Base-by-base conservation (phyloP, 306 rosid genomes). In the Corylus heterophylla region DNA sequence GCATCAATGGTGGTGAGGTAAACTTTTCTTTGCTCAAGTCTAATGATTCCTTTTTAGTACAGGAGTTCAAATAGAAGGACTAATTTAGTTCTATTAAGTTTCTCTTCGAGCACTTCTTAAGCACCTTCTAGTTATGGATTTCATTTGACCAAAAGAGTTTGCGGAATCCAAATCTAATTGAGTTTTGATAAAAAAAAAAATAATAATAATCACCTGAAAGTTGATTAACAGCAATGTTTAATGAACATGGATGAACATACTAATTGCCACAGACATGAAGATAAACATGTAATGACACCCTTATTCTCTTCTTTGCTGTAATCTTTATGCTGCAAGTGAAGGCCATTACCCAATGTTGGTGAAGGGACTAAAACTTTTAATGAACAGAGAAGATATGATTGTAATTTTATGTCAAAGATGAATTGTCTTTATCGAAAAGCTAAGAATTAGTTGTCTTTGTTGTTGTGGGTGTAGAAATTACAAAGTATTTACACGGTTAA, bases 1-100 rank as follows among this genome's bases (percentile, higher is more conserved):
- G 97, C 86, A 89, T 86, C 86, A 87, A 95, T 76, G 98, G 98
- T 83, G 98, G 98, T 58, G 98, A 92, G 98, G 98, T 95, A 87
- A 74, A 11, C 54, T 77, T 75, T 49, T 72, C 29, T 71, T 67
- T 69, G 66, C 80, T 74, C 51, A 37, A 58, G 62, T 74, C 64
- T 55, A 31, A 45, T 59, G 62, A 66, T 71, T 75, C 70, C 8
- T 7, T 35, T 64, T 64, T 35, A 64, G 70, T 48, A 37, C 35
- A 64, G 70, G 20, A 2, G 48, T 13, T 25, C 37, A 59, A 25
- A 35, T 3, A n/a, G n/a, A n/a, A 3, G 35, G 66, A 59, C 66
- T 22, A 25, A 29, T 59, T 39, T 12, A 59, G 27, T 59, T 59
- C 14, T 59, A 25, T 25, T 25, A 25, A 59, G 37, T 16, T 64